phyloP scores from a whole-genome alignment of 129 eudicot genomes.

The Tagetes erecta region DNA sequence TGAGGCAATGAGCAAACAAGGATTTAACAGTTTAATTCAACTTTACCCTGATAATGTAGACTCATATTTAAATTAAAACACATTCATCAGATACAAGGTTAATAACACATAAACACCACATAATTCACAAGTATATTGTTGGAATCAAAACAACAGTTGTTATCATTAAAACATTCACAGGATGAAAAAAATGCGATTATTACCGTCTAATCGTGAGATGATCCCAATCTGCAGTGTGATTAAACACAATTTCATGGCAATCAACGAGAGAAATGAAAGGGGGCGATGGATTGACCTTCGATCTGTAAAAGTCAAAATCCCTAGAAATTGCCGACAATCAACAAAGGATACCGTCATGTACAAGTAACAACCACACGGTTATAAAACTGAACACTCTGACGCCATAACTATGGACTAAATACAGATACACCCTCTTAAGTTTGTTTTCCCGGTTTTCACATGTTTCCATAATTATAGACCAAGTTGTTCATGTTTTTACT shows the following conservation, averaged over 20 bases:
- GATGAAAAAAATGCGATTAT: not conserved
- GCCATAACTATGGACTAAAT: not conserved
- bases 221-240: not conserved
- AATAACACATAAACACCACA: not conserved
- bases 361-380: not conserved
- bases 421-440: not conserved
- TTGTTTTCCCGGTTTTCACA: no score
- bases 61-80: not conserved
- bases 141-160: not conserved
- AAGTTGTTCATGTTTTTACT: no score
- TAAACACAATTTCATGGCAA: not conserved
- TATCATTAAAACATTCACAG: not conserved
- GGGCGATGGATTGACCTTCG: not conserved
- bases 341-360: not conserved
- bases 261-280: not conserved
- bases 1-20: not conserved
- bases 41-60: not conserved
- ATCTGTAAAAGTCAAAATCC: conserved; percentile 5
- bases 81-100: conserved; percentile 1
- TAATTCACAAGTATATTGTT: not conserved
- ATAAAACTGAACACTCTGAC: not conserved
- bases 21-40: not conserved
- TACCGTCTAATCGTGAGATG: conserved; percentile 9
- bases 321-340: conserved; percentile 16
- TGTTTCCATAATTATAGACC: no score